These are phyloP conservation scores for Colletotrichum musicola DNA, from an alignment of 2,329 filamentous ascomycete species.

Conservation along the genomic window DNA sequence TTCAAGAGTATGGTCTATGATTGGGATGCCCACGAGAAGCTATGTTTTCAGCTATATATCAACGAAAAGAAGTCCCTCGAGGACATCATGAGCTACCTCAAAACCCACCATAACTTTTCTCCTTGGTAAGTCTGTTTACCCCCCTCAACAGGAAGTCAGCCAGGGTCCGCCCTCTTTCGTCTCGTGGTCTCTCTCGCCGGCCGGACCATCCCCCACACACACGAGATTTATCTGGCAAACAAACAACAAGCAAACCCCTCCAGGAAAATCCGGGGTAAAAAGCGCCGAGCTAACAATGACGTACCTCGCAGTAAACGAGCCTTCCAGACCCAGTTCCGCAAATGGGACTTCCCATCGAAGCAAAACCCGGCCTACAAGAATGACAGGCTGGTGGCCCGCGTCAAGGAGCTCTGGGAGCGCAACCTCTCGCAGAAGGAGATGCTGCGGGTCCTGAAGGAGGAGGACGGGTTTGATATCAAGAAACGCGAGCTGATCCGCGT, in stretches of 20 bases:
- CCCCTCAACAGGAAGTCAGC: background rate
- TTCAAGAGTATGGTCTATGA: slow-evolving; percentile 58
- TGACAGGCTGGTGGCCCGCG: slow-evolving; percentile 72
- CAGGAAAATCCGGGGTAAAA: slow-evolving; percentile 17
- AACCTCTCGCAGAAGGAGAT: slow-evolving; percentile 82
- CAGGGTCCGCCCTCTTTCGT: background rate
- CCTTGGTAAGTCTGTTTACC: slow-evolving; percentile 70
- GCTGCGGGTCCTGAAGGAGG: slow-evolving; percentile 75
- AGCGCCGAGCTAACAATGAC: slow-evolving; percentile 15
- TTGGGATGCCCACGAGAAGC: slow-evolving; percentile 59
- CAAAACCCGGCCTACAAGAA: slow-evolving; percentile 80
- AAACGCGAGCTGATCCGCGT: slow-evolving; percentile 78
- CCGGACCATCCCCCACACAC: slow-evolving; percentile 33
- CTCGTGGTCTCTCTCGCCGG: slow-evolving; percentile 30
- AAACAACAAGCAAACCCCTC: too few relatives aligned
- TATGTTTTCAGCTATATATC: slow-evolving; percentile 75
- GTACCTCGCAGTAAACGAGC: slow-evolving; percentile 74
- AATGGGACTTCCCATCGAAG: slow-evolving; percentile 84
- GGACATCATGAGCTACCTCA: slow-evolving; percentile 81
- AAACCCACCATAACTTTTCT: slow-evolving; percentile 72
- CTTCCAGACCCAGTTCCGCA: slow-evolving; percentile 80
- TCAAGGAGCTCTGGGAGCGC: slow-evolving; percentile 82
- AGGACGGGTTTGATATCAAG: slow-evolving; percentile 79
- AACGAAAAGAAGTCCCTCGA: slow-evolving; percentile 79
- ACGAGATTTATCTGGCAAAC: background rate